Base-by-base conservation (phyloP, 2,329 filamentous ascomycete genomes). In the Huntiella moniliformis region DNA sequence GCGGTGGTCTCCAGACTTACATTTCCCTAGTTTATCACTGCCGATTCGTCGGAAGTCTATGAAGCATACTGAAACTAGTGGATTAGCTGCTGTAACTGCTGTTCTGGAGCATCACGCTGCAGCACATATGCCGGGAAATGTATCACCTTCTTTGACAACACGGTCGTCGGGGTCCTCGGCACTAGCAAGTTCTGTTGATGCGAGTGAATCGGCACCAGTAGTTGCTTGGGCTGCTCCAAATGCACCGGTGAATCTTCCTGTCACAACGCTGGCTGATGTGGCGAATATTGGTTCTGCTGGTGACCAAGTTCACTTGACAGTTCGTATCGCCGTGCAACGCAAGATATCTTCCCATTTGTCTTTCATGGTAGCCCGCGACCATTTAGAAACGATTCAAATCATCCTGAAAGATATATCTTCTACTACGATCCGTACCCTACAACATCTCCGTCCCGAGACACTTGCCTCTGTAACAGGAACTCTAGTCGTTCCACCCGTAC, bases 351-450 rank as follows among this genome's bases (percentile, higher is more conserved):
- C 82, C 54, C 79, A 82, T 53, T 68, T 94, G 32, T 82, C 85
- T 55, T 94, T 94, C 60, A 65, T 94, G 38, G 73, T 93, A 49
- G 80, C 94, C 57, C 79, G 87, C 46, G 84, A 94, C 61, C 81
- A 87, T 62, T 77, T 82, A 10, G 70, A 73, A 52, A 91, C 85
- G 17, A 74, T 94, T 44, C 87, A 95, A 60, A 86, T 84, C 51
- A 82, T 94, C 2, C 66, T 95, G 12, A 40, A 45, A 12, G 43
- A 36, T 31, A 44, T 50, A 3, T 41, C 49, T 5, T 6, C 52
- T 72, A 74, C 81, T 54, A 88, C 94, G 70, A 69, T 94, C 22
- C 79, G 82, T 56, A 93, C 85, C 82, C 82, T 83, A 2, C 82
- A 92, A 61, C 83, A 84, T 57, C 67, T 94, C 39, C 77, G 79